These are phyloP conservation scores for Didymella keratinophila DNA, from an alignment of 2,329 filamentous ascomycete species.

Conservation along the genomic window DNA sequence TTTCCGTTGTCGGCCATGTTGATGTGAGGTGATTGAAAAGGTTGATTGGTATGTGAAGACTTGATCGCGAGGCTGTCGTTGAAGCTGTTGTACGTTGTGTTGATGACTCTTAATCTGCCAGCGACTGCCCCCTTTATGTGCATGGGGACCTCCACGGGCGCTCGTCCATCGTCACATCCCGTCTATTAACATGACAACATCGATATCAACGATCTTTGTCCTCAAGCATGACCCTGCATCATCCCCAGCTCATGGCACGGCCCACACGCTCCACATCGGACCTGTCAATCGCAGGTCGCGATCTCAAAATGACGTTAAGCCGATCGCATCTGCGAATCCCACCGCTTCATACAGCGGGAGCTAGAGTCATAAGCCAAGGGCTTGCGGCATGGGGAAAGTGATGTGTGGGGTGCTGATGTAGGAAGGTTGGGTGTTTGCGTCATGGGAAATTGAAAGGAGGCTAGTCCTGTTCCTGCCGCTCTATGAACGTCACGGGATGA, in stretches of 20 bases:
- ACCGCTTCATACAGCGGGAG: neutral
- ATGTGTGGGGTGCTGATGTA: slow-evolving; percentile 1
- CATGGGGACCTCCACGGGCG: neutral
- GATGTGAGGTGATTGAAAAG: neutral
- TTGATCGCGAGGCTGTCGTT: neutral
- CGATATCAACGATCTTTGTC: neutral
- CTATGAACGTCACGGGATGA: slow-evolving; percentile 11
- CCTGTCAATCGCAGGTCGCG: slow-evolving; percentile 5
- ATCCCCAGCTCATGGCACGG: neutral
- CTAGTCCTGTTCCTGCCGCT: slow-evolving; percentile 3
- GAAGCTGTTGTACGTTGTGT: neutral
- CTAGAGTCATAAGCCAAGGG: neutral
- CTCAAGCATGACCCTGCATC: neutral
- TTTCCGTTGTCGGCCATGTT: slow-evolving; percentile 53
- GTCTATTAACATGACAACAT: slow-evolving; percentile 1
- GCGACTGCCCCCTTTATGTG: neutral
- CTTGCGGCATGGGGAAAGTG: slow-evolving; percentile 1
- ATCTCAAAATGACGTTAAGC: slow-evolving; percentile 4
- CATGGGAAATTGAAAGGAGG: slow-evolving; percentile 13
- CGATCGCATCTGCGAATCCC: neutral
- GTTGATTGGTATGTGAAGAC: too few relatives aligned
- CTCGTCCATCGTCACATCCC: neutral
- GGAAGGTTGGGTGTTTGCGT: slow-evolving; percentile 8
- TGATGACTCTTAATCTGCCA: neutral
- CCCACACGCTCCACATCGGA: neutral